Evolutionary conservation across 495 filamentous ascomycete genomes (phyloP), one percentile per base, ranked within the genome.

Genomic region (Aspergillus homomorphus): DNA sequence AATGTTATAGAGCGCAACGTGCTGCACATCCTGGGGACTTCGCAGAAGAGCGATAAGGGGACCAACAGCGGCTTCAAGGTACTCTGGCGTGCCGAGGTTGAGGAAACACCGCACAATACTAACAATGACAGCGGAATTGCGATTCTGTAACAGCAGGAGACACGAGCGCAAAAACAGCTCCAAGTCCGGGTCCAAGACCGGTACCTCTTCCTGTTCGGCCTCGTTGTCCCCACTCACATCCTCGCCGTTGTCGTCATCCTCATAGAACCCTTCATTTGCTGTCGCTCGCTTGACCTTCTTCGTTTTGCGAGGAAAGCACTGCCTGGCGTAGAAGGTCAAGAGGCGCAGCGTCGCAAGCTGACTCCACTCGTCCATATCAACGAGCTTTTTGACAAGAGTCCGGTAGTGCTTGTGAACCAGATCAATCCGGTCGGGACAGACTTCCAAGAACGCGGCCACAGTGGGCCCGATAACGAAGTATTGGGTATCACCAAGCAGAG

Each of bases 301-400:
- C 23, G 76, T 89, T 70, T 84, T 83, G 30, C 79, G 79, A 4
- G 94, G 94, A 66, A 98, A 98, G 74, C 91, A 97, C 73, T 84
- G 86, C 23, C 94, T 84, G 5, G 90, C 85, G 65, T 98, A 98
- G 23, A 85, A 69, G 5, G 86, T 88, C 82, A 98, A 84, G 57
- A 98, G 73, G 46, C 85, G 83, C 62, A 98, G 62, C 10, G 88
- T 89, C 0, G 89, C 87, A 2, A 97, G 71, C 71, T 98, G 94
- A 45, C 91, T 87, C 94, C 94, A 98, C 71, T 98, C 94, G 72
- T 98, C 94, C 94, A 98, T 98, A 66, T 98, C 94, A 24, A 97
- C 90, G 26, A 98, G 74, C 77, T 96, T 96, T 70, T 85, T 89
- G 43, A 93, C 84, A 45, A 98, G 73, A 50, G 81, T 77, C 58